Percentiles rank a stretch among this genome's conserved stretches.
These are phyloP conservation scores for Coemansia sp. DNA, from an alignment of 192 early-diverging fungal genomes.

Conservation along the genomic window DNA sequence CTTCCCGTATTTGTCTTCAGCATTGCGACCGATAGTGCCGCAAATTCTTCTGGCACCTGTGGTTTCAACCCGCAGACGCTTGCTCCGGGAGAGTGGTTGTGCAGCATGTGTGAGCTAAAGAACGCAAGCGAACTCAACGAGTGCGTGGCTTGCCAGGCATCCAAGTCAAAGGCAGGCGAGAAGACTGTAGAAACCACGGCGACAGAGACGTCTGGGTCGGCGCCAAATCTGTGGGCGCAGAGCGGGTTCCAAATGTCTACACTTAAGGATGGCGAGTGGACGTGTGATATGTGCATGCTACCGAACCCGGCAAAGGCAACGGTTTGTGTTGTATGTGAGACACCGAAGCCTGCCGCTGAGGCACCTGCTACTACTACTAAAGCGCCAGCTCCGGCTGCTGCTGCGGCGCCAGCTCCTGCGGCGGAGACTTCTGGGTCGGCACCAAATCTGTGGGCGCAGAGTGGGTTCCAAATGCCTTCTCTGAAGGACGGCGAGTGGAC, in stretches of 20 bases:
- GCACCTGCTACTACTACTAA: neutral
- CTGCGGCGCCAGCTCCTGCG: slow-evolving; percentile 2
- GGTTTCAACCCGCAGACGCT: slow-evolving; percentile 1
- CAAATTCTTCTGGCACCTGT: neutral
- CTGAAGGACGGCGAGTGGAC: slow-evolving; percentile 26
- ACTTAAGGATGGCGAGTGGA: slow-evolving; percentile 27
- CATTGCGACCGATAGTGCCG: slow-evolving; percentile 1
- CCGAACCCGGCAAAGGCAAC: slow-evolving; percentile 9
- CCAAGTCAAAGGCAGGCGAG: slow-evolving; percentile 4
- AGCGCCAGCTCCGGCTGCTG: too few species aligned
- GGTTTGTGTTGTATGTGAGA: slow-evolving; percentile 30
- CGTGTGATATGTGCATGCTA: slow-evolving; percentile 26
- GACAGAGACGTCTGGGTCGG: neutral
- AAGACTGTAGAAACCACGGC: neutral
- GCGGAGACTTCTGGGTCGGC: slow-evolving; percentile 3
- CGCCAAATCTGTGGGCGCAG: slow-evolving; percentile 2
- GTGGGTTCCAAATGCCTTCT: slow-evolving; percentile 1
- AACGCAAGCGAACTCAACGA: slow-evolving; percentile 10
- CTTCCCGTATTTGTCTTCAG: slow-evolving; percentile 26
- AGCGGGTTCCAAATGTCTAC: slow-evolving; percentile 2
- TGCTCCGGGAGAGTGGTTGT: slow-evolving; percentile 13
- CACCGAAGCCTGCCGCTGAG: slow-evolving; percentile 5
- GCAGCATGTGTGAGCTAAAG: slow-evolving; percentile 21
- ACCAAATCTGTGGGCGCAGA: neutral
- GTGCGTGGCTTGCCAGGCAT: slow-evolving; percentile 26